Percentiles rank a stretch among this genome's conserved stretches.
phyloP scores from a whole-genome alignment of 129 eudicot genomes.

The Lactuca saligna region DNA sequence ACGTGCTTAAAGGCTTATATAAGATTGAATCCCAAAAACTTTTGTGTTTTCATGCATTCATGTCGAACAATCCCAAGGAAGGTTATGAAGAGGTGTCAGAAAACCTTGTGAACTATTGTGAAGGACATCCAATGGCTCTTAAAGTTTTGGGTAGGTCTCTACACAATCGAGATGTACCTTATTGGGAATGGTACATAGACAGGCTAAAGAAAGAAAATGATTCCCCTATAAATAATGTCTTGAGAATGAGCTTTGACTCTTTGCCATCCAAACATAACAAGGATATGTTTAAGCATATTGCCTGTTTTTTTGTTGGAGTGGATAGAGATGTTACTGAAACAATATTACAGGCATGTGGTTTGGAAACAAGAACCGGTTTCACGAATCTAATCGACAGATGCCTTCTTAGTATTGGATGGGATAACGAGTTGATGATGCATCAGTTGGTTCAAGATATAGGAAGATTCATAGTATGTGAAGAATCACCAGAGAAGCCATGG shows the following conservation, averaged over 20 bases:
- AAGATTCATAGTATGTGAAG: constrained; percentile 25
- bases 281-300: constrained; percentile 36
- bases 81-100: constrained; percentile 23
- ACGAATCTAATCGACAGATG: constrained; percentile 34
- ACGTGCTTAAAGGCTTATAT: constrained; percentile 12
- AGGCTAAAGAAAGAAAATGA: constrained; percentile 15
- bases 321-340: constrained; percentile 6
- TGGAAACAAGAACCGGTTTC: constrained; percentile 25
- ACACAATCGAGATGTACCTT: neutral
- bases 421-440: constrained; percentile 32
- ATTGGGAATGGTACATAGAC: constrained; percentile 16
- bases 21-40: constrained; percentile 12
- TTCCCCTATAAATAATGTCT: neutral
- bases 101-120: constrained; percentile 14
- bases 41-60: constrained; percentile 38
- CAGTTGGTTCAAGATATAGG: constrained; percentile 33
- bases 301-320: constrained; percentile 30
- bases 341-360: constrained; percentile 22
- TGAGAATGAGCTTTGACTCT: constrained; percentile 23
- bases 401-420: constrained; percentile 12
- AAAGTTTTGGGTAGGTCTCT: constrained; percentile 33
- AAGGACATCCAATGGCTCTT: constrained; percentile 36
- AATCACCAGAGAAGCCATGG: constrained; percentile 31
- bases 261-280: constrained; percentile 22
- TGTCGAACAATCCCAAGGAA: neutral